Evolutionary conservation across 2,329 filamentous ascomycete genomes (phyloP), one percentile per base, ranked within the genome.

Genomic region (Pezicula carpinea): DNA sequence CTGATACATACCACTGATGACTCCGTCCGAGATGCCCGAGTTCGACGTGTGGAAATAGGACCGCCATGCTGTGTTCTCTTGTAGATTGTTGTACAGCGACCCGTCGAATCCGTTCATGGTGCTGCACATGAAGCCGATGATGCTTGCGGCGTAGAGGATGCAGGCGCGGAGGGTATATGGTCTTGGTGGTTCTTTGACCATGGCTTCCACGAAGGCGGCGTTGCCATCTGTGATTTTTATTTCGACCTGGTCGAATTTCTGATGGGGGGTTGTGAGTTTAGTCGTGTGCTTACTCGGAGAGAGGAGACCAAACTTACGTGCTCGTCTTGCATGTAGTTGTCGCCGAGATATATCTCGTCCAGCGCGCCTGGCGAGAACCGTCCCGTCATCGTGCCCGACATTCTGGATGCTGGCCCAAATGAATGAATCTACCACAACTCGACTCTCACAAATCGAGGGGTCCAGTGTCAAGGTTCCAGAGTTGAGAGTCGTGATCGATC

Each of bases 31-130:
- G 42, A 73, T 63, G 34, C 73, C 72, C 43, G 66, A 65, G 55
- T 65, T 68, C 39, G 64, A 55, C 18, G 67, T 64, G 7, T 58
- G 48, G 50, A 69, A 74, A 49, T 64, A 66, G 3, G 58, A 59
- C 46, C 58, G 62, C 54, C 71, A 74, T 14, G 51, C 57, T n/a
- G 62, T 59, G 59, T 69, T 70, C 44, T 69, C 67, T 41, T 68
- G 66, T 51, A 72, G 56, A 53, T 69, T 70, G 59, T 73, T 73
- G 62, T 74, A 73, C 43, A 75, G 61, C 22, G 69, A 71, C 23
- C 70, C 70, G 50, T 75, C 73, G 57, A 74, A 76, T 47, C 73
- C 72, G 60, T 75, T 75, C 63, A 73, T 73, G 35, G 68, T 71
- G 3, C 68, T 70, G 59, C 71, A 73, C 61, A 72, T 69, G 60